A percentile compares a stretch with the other conserved stretches of the same genome.
Evolutionary conservation across 208 protist genomes (phyloP).

Genomic region (Crithidia sp.): DNA sequence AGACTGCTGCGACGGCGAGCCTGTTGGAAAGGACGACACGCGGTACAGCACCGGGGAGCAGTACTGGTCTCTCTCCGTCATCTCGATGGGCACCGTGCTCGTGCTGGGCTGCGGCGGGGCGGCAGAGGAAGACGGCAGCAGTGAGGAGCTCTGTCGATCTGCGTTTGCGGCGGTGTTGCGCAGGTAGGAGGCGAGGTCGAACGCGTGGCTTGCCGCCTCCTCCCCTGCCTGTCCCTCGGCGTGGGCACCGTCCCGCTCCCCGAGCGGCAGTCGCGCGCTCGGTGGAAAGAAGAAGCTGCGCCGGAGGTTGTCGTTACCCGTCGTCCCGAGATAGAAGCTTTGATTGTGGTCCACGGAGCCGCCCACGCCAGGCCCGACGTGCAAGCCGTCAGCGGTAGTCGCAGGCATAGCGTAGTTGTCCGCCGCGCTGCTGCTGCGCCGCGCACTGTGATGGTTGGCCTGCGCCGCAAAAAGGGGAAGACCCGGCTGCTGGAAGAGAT

Average conservation of each 20-base stretch:
- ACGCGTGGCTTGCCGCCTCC: background rate
- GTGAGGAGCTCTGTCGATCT: background rate
- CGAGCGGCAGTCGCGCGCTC: background rate
- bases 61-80: slow-evolving; percentile 11
- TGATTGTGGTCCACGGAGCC: slow-evolving; percentile 17
- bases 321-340: slow-evolving; percentile 40
- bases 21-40: background rate
- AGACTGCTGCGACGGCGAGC: background rate
- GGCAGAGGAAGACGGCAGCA: background rate
- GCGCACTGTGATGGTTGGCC: too few species aligned
- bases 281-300: slow-evolving; percentile 46
- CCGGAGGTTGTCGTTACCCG: slow-evolving; percentile 35
- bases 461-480: too few species aligned
- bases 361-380: background rate
- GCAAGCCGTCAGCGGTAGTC: background rate
- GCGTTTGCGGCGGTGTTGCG: background rate
- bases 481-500: too few species aligned
- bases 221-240: background rate
- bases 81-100: background rate
- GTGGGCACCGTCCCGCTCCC: slow-evolving; percentile 1
- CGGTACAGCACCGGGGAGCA: slow-evolving; percentile 22
- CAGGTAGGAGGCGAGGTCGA: slow-evolving; percentile 2
- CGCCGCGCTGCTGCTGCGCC: too few species aligned
- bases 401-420: too few species aligned
- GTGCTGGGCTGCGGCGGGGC: background rate